Base-by-base conservation (phyloP, 2,329 filamentous ascomycete species). In the Aureobasidium sp. region DNA sequence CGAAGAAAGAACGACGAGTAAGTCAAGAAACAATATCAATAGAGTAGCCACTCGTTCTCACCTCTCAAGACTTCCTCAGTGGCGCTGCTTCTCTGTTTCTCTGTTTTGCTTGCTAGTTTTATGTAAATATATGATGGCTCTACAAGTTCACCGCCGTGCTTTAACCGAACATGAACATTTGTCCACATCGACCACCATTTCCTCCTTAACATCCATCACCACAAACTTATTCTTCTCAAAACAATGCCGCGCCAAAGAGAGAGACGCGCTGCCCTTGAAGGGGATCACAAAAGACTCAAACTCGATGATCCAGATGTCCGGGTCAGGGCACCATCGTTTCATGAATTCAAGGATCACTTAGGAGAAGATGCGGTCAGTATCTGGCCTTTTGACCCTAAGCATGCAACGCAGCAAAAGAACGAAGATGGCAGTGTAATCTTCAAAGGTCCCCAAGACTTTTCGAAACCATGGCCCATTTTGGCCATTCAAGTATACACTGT, bases 321-420 rank as follows among this genome's bases (percentile, higher is more conserved):
- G 17, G 16, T 45, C 29, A 22, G 41, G 29, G 16, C 27, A 45
- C 29, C 41, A 16, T 34, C 41, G 25, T 32, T 45, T 14, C 41
- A 45, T 24, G 41, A 27, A 24, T 45, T 45, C 41, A 45, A 45
- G 19, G 41, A 45, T 24, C 41, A 34, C 17, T n/a, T 10, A n/a
- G 41, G 41, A 22, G 14, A 45, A 45, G 41, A 45, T 19, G 41
- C 41, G 16, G 41, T 45, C 27, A 45, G 41, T 34, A 45, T 45
- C 29, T 45, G 41, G 41, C 29, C 29, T 24, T 34, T 45, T 8
- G 41, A 45, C 41, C 41, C 27, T 34, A 29, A 32, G 29, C 11
- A 45, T 24, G 41, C 27, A 14, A 45, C 41, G 34, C 17, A 45
- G 41, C 41, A 45, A 6, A 24, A 34, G 21, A 34, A 34, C 41